phyloP scores from a whole-genome alignment of 179 eudicot species.

The Beta lomatogona region DNA sequence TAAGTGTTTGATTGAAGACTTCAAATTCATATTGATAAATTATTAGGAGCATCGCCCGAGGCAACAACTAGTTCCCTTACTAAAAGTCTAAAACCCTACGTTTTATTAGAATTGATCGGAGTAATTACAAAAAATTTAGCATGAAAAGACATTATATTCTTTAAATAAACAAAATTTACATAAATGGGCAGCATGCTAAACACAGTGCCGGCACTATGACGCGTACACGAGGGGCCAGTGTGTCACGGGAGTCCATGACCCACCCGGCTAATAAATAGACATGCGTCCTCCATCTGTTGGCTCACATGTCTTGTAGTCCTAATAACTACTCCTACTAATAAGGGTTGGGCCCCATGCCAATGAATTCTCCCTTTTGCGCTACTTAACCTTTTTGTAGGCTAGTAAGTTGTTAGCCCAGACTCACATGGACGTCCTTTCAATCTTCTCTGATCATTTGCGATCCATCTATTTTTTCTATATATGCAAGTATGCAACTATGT shows the following conservation, averaged over 20 bases:
- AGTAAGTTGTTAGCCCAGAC: not conserved
- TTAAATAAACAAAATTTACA: too few relatives aligned
- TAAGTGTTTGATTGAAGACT: too few relatives aligned
- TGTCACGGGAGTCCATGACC: not conserved
- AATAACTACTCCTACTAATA: not conserved
- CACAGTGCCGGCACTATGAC: not conserved
- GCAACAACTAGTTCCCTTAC: too few relatives aligned
- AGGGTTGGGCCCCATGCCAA: not conserved
- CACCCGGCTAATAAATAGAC: not conserved
- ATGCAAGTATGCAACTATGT: not conserved
- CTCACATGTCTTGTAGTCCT: constrained; percentile 7
- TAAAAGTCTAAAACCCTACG: too few relatives aligned
- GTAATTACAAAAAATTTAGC: too few relatives aligned
- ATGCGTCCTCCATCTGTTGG: not conserved
- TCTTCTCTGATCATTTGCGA: not conserved
- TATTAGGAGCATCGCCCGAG: too few relatives aligned
- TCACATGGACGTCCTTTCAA: not conserved
- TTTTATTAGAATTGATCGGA: too few relatives aligned
- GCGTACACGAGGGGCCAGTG: constrained; percentile 5
- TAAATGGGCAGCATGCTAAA: too few relatives aligned
- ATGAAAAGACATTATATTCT: too few relatives aligned
- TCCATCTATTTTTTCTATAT: not conserved
- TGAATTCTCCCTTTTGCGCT: not conserved
- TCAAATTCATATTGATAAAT: too few relatives aligned
- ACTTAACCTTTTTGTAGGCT: not conserved